Percentiles rank a stretch among this genome's conserved stretches.
phyloP scores from a whole-genome alignment of 495 filamentous ascomycete species.

The Tuber indicum region DNA sequence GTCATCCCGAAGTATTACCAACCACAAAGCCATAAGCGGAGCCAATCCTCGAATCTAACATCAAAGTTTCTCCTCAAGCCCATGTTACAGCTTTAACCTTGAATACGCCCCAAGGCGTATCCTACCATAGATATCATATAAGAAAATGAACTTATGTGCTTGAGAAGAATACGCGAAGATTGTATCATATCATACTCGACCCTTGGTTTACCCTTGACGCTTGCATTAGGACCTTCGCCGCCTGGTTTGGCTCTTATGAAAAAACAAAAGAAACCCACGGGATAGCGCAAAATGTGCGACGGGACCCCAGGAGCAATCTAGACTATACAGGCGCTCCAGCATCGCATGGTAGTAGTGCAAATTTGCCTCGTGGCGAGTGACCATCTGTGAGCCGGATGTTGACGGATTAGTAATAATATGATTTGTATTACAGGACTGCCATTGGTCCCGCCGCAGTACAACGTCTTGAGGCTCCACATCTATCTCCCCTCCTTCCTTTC shows the following conservation, averaged over 20 bases:
- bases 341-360: neutral
- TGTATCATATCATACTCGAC: too few species aligned
- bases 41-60: neutral
- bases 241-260: neutral
- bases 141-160: neutral
- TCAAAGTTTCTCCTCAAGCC: neutral
- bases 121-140: neutral
- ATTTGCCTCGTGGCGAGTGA: conserved; percentile 16
- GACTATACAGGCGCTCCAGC: neutral
- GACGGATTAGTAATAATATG: conserved; percentile 27
- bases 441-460: conserved; percentile 21
- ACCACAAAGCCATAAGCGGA: too few species aligned
- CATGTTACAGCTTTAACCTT: neutral
- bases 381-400: neutral
- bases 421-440: conserved; percentile 21
- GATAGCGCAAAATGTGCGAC: neutral
- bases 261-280: neutral
- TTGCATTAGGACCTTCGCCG: neutral
- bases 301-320: neutral
- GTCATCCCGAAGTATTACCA: neutral
- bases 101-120: neutral
- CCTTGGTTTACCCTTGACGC: neutral
- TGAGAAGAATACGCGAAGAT: neutral
- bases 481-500: conserved; percentile 1
- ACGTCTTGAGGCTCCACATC: conserved; percentile 14